Evolutionary conservation across 139 green algal species (phyloP).

Genomic region (Tetradesmus obliquus): DNA sequence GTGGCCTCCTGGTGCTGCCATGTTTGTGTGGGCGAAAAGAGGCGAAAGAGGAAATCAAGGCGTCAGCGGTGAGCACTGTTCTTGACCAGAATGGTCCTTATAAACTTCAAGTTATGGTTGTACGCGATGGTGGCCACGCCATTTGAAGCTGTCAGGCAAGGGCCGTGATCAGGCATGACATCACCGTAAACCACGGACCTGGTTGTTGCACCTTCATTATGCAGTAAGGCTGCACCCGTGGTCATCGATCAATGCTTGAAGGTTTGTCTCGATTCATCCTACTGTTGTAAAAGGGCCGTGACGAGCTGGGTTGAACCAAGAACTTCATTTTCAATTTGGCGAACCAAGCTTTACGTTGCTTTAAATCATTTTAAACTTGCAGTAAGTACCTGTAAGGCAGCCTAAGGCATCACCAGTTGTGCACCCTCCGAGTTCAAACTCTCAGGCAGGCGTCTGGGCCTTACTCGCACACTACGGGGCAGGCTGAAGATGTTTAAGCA

Average conservation of each 20-base stretch:
- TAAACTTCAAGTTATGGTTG: too few species aligned
- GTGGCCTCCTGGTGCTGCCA: background rate
- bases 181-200: conserved; percentile 1
- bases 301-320: too few species aligned
- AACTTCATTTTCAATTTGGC: too few species aligned
- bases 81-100: too few species aligned
- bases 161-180: background rate
- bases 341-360: too few species aligned
- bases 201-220: background rate
- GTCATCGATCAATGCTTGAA: background rate
- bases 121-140: background rate
- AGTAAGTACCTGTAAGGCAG: too few species aligned
- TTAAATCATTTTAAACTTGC: too few species aligned
- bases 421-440: background rate
- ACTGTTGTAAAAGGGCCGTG: too few species aligned
- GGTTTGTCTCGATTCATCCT: too few species aligned
- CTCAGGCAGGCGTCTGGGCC: background rate
- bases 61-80: too few species aligned
- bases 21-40: background rate
- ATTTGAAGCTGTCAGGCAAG: background rate
- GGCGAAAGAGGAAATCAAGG: background rate
- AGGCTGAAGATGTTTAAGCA: background rate
- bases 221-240: background rate
- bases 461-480: background rate
- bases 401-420: too few species aligned